Evolutionary conservation across 2,329 filamentous ascomycete species (phyloP).

Genomic region (Colletotrichum sp.): DNA sequence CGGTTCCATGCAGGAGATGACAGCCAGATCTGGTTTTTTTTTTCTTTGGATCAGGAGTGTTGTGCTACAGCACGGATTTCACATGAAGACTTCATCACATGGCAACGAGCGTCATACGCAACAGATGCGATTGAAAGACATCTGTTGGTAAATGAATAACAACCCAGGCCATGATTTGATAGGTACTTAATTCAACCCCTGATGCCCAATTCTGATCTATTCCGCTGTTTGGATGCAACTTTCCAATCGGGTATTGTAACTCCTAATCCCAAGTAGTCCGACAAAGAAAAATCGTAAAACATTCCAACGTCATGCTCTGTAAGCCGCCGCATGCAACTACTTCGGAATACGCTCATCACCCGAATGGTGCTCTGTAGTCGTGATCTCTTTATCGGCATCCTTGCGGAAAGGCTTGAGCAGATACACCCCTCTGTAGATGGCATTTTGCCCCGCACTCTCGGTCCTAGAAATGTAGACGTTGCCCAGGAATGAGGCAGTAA

Average conservation of each 20-base stretch:
- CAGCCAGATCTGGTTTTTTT: not conserved
- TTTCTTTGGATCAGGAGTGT: not conserved
- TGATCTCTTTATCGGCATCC: not conserved
- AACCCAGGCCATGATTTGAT: not conserved
- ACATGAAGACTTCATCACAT: not conserved
- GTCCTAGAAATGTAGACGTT: conserved; percentile 35
- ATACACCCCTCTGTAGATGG: conserved; percentile 33
- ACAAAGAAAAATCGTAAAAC: not conserved
- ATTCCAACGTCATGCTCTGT: no score
- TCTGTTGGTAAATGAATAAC: not conserved
- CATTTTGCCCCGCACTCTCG: conserved; percentile 28
- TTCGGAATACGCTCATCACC: not conserved
- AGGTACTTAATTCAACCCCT: not conserved
- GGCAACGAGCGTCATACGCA: not conserved
- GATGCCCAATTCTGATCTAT: not conserved
- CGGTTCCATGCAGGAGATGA: not conserved
- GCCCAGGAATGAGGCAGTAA: conserved; percentile 32
- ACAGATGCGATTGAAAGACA: not conserved
- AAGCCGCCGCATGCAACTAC: not conserved
- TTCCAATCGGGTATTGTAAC: not conserved
- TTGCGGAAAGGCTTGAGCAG: conserved; percentile 24
- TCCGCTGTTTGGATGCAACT: not conserved
- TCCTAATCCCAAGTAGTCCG: not conserved
- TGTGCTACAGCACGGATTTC: not conserved
- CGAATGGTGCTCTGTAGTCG: not conserved